These are phyloP conservation scores for Eucalyptus erythrocorys DNA, from an alignment of 345 rosid genomes.

Conservation along the genomic window DNA sequence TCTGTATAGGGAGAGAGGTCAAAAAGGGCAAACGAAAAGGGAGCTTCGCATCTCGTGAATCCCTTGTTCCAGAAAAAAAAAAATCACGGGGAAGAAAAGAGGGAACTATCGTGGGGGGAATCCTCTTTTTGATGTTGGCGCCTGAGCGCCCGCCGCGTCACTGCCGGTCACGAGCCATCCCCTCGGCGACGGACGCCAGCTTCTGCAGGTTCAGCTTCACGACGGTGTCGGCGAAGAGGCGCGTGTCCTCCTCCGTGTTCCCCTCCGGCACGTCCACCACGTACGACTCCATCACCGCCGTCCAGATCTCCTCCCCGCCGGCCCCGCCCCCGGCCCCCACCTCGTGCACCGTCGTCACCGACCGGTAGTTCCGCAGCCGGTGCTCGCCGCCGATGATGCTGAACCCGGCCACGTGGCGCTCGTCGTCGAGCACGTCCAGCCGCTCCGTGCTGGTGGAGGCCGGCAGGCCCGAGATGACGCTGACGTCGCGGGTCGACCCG, in stretches of 20 bases:
- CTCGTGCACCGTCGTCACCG: slow-evolving; percentile 11
- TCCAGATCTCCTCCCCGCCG: not conserved
- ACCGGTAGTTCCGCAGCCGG: slow-evolving; percentile 6
- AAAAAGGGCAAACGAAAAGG: not conserved
- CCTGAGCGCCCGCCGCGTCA: not conserved
- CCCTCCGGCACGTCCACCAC: slow-evolving; percentile 40
- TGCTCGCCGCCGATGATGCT: slow-evolving; percentile 14
- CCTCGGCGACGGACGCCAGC: slow-evolving; percentile 10
- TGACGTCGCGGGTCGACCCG: slow-evolving; percentile 2
- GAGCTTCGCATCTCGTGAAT: not conserved
- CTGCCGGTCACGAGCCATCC: not conserved
- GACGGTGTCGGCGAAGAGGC: slow-evolving; percentile 33
- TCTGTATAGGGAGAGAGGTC: not conserved
- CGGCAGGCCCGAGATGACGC: slow-evolving; percentile 7
- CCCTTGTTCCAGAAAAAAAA: not conserved
- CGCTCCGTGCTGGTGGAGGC: slow-evolving; percentile 6
- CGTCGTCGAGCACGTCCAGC: slow-evolving; percentile 9
- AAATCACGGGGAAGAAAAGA: not conserved
- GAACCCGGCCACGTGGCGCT: slow-evolving; percentile 3
- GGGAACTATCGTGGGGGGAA: not conserved
- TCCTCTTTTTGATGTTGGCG: not conserved
- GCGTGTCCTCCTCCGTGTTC: slow-evolving; percentile 37
- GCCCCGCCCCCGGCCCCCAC: not conserved
- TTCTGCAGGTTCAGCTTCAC: slow-evolving; percentile 35
- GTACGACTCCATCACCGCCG: slow-evolving; percentile 37